A percentile compares a stretch with the other conserved stretches of the same genome.
Evolutionary conservation across 108 stramenopile genomes (phyloP).

Genomic region (Pseudonitzschia multistriata): DNA sequence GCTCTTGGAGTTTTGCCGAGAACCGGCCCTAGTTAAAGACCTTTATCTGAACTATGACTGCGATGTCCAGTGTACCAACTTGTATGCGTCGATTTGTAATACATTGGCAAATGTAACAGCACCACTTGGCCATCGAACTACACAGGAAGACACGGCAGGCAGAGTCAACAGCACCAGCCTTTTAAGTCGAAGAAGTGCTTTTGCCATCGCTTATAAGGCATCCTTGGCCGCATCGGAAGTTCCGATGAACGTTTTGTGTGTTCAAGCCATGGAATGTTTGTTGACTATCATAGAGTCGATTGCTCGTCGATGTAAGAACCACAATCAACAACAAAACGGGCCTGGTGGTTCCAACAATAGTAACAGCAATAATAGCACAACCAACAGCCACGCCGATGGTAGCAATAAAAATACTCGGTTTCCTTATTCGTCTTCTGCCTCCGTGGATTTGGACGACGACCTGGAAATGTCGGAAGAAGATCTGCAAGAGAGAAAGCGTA

Average conservation of each 20-base stretch:
- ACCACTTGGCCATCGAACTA: constrained; percentile 24
- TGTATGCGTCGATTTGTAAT: constrained; percentile 83
- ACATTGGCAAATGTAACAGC: constrained; percentile 65
- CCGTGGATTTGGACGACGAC: constrained; percentile 15
- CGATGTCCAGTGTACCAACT: constrained; percentile 93
- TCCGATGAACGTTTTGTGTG: constrained; percentile 77
- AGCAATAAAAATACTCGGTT: background rate
- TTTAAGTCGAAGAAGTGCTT: background rate
- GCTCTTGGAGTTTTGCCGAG: constrained; percentile 91
- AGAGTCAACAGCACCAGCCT: background rate
- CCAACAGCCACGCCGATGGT: background rate
- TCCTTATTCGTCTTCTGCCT: constrained; percentile 5
- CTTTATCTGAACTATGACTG: constrained; percentile 98
- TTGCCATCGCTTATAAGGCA: constrained; percentile 11
- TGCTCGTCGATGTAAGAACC: constrained; percentile 43
- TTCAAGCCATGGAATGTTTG: constrained; percentile 84
- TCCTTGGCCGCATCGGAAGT: constrained; percentile 29
- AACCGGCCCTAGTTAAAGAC: constrained; percentile 91
- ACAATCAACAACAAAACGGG: background rate
- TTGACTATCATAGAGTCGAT: constrained; percentile 89
- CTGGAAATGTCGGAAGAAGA: constrained; percentile 46
- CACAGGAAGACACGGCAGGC: constrained; percentile 5
- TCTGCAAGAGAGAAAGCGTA: constrained; percentile 76
- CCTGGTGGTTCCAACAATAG: background rate
- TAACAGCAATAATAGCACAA: background rate